Evolutionary conservation across 75 land plant genomes (phyloP).

Genomic region (Cunninghamia lanceolata): DNA sequence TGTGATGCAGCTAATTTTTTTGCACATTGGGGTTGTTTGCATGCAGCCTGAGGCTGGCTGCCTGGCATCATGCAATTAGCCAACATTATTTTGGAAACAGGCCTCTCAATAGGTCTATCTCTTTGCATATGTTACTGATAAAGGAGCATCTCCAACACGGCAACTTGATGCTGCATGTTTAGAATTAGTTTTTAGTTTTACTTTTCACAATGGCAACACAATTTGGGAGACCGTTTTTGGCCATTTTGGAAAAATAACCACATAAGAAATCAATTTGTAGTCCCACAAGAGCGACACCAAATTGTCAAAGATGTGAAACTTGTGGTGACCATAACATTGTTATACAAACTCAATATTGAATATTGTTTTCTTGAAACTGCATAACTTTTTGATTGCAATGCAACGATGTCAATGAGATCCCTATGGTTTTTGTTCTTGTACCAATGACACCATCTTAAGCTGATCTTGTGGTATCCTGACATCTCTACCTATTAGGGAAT

Average conservation of each 20-base stretch:
- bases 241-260: neutral
- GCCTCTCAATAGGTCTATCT: neutral
- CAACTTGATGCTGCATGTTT: neutral
- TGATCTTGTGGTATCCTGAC: no score
- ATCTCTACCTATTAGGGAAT: no score
- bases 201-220: neutral
- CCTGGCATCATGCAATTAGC: neutral
- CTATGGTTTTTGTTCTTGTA: no score
- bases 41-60: neutral
- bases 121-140: neutral
- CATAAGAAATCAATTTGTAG: neutral
- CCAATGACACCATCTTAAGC: no score
- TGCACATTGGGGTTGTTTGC: neutral
- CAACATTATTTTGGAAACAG: neutral
- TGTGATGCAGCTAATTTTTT: neutral
- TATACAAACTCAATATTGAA: no score
- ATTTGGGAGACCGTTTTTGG: neutral
- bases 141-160: neutral
- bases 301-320: neutral
- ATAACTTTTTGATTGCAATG: no score
- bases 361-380: no score
- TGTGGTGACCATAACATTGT: no score
- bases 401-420: no score
- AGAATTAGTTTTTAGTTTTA: neutral
- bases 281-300: neutral